These are phyloP conservation scores for Phyllachora maydis DNA, from an alignment of 2,329 filamentous ascomycete genomes.

Conservation along the genomic window DNA sequence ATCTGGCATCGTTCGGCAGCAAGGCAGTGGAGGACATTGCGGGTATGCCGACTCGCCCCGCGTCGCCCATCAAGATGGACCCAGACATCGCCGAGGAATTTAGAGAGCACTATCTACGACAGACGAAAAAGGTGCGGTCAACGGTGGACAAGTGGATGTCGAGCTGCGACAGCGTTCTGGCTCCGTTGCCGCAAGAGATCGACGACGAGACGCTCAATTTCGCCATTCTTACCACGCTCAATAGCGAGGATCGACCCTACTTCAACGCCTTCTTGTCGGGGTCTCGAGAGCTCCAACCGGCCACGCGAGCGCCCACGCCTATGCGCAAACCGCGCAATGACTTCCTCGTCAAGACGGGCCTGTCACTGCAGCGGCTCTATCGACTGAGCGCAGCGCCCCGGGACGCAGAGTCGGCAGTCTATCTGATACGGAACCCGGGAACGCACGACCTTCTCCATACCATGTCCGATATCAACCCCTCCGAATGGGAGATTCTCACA, in stretches of 20 bases:
- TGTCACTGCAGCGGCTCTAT: conserved; percentile 72
- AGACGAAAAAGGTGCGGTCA: conserved; percentile 82
- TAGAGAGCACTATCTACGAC: conserved; percentile 74
- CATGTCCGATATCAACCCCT: conserved; percentile 65
- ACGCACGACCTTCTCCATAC: conserved; percentile 78
- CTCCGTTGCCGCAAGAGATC: conserved; percentile 65
- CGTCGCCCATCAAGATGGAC: conserved; percentile 55
- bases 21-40: conserved; percentile 43
- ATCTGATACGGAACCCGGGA: conserved; percentile 60
- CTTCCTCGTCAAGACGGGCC: conserved; percentile 52
- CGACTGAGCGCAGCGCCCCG: conserved; percentile 52
- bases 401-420: conserved; percentile 71
- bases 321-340: conserved; percentile 44
- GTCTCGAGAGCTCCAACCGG: conserved; percentile 31
- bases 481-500: conserved; percentile 92
- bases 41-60: conserved; percentile 33
- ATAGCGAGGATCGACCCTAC: conserved; percentile 51
- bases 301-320: conserved; percentile 47
- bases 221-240: conserved; percentile 76
- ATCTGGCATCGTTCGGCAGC: conserved; percentile 39
- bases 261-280: conserved; percentile 64
- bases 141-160: conserved; percentile 82
- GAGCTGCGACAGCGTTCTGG: conserved; percentile 53
- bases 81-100: conserved; percentile 90
- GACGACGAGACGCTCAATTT: conserved; percentile 90